phyloP scores from a whole-genome alignment of 371 early-diverging fungal species.

The Mortierella sp. region DNA sequence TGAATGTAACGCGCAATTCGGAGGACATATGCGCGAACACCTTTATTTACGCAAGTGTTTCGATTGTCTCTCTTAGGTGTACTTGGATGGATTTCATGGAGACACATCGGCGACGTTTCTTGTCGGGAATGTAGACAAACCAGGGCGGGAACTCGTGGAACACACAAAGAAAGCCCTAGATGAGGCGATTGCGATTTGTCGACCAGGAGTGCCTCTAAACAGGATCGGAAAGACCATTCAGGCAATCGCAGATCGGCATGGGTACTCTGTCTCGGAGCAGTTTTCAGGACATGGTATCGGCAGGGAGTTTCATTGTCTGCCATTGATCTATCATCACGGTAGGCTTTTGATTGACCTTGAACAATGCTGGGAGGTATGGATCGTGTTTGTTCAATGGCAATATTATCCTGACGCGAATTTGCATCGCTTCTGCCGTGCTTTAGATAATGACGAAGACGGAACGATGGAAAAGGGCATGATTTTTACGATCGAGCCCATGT shows the following conservation, averaged over 20 bases:
- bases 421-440: neutral
- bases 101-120: constrained; percentile 89
- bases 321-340: constrained; percentile 75
- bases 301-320: constrained; percentile 73
- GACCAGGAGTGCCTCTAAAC: constrained; percentile 81
- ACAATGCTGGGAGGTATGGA: neutral
- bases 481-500: constrained; percentile 92
- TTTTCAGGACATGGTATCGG: constrained; percentile 95
- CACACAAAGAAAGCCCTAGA: constrained; percentile 81
- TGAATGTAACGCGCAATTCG: neutral
- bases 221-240: constrained; percentile 83
- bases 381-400: neutral
- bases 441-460: constrained; percentile 72
- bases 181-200: constrained; percentile 79
- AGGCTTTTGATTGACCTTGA: constrained; percentile 12
- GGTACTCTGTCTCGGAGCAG: constrained; percentile 79
- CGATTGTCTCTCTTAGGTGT: constrained; percentile 62
- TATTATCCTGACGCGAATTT: neutral
- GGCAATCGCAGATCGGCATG: constrained; percentile 66
- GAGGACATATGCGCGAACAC: neutral
- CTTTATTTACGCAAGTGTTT: neutral
- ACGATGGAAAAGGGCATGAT: constrained; percentile 82
- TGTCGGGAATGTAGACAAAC: constrained; percentile 84
- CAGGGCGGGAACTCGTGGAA: constrained; percentile 73
- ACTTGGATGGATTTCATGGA: constrained; percentile 84